A percentile compares a stretch with the other conserved stretches of the same genome.
Conservation (phyloP, 805 yeast genomes). For the Saccharomycopsis fodiens region DNA sequence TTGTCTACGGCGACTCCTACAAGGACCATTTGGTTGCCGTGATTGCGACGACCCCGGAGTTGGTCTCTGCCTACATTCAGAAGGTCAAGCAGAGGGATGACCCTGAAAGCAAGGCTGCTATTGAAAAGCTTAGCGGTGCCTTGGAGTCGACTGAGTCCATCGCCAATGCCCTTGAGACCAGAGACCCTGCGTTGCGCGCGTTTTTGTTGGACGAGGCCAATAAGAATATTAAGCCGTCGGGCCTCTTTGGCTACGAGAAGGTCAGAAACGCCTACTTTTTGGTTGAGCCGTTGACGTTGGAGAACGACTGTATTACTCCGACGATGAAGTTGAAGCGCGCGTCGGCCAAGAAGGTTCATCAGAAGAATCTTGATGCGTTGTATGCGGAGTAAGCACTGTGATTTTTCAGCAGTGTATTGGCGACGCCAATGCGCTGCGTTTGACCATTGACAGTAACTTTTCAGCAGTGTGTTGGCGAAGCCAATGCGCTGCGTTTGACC, state of each 20-base stretch:
- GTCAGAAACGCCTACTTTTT: constrained; percentile 45
- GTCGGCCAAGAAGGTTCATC: constrained; percentile 38
- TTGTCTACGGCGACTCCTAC: constrained; percentile 50
- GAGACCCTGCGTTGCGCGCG: constrained; percentile 7
- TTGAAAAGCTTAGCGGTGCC: background rate
- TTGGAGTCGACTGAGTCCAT: constrained; percentile 2
- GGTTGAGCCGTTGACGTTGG: constrained; percentile 55
- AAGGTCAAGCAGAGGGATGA: background rate
- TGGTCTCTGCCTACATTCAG: constrained; percentile 4
- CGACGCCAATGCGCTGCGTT: too few species aligned
- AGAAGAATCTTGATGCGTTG: constrained; percentile 33
- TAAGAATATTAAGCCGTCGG: constrained; percentile 27
- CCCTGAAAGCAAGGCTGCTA: background rate
- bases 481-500: too few species aligned
- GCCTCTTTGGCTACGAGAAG: constrained; percentile 57
- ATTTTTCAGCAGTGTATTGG: background rate
- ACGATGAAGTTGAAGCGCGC: constrained; percentile 52
- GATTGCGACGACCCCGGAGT: constrained; percentile 43
- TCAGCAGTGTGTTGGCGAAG: too few species aligned
- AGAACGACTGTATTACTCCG: constrained; percentile 59
- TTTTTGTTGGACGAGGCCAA: constrained; percentile 33
- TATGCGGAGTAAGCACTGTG: constrained; percentile 37
- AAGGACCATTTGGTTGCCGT: constrained; percentile 46
- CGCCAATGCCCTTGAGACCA: constrained; percentile 11
- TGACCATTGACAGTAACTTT: too few species aligned